Evolutionary conservation across 1,284 basidiomycete genomes (phyloP).

Genomic region (Rhizoctonia solani): DNA sequence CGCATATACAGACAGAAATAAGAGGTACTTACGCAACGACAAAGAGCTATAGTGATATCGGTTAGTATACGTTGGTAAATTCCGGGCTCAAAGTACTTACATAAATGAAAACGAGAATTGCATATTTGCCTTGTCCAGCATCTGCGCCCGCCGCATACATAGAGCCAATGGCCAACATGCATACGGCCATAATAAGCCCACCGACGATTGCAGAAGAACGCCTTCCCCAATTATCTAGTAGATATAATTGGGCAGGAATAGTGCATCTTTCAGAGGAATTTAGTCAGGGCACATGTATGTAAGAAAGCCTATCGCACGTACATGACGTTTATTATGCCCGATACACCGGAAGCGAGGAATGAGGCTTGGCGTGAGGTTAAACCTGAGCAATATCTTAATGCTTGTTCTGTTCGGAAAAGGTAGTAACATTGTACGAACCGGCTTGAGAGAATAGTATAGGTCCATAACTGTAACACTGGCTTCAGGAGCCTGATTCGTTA

Average conservation of each 20-base stretch:
- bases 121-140: conserved; percentile 48
- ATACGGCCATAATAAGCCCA: conserved; percentile 49
- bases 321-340: conserved; percentile 54
- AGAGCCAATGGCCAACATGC: conserved; percentile 51
- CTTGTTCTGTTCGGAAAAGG: not conserved
- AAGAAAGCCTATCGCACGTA: conserved; percentile 5
- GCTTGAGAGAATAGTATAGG: conserved; percentile 58
- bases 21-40: conserved; percentile 23
- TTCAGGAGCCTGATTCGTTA: not conserved
- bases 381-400: conserved; percentile 33
- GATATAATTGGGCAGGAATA: conserved; percentile 49
- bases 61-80: not conserved
- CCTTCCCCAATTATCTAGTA: conserved; percentile 53
- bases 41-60: conserved; percentile 14
- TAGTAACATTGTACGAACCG: conserved; percentile 41
- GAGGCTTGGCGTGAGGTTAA: conserved; percentile 52
- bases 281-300: not conserved
- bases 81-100: conserved; percentile 25
- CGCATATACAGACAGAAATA: not conserved
- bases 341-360: conserved; percentile 58
- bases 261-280: conserved; percentile 43
- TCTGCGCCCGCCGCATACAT: conserved; percentile 51
- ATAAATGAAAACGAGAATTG: conserved; percentile 56
- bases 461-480: conserved; percentile 48
- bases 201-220: conserved; percentile 53